Conservation (phyloP, 768 basidiomycete genomes). For the Xerocomellus chrysenteron region DNA sequence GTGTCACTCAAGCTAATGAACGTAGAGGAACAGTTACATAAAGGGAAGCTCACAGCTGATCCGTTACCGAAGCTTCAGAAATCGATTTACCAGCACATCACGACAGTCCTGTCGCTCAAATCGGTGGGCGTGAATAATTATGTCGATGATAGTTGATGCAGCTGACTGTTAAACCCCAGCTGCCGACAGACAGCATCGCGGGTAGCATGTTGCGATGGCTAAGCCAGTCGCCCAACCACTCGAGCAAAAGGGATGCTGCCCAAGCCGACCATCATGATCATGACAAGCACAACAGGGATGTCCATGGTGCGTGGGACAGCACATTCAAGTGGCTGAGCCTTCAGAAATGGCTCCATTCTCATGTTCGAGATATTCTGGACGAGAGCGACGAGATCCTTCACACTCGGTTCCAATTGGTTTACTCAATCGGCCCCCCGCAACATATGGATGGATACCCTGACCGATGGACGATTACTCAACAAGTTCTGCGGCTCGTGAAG, state of each 20-base stretch:
- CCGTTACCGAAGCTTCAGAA: constrained; percentile 12
- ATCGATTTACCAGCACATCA: background rate
- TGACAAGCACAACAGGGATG: background rate
- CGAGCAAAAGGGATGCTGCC: too few relatives aligned
- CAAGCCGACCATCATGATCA: fast-evolving
- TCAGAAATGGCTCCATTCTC: constrained; percentile 14
- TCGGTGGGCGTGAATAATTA: background rate
- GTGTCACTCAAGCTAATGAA: constrained; percentile 47
- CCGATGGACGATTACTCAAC: constrained; percentile 29
- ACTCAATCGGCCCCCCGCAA: constrained; percentile 24
- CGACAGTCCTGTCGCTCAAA: background rate
- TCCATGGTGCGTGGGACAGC: background rate
- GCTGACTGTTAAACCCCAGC: background rate
- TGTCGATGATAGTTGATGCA: background rate
- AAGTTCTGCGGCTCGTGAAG: constrained; percentile 20
- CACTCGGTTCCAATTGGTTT: constrained; percentile 16
- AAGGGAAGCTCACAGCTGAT: background rate
- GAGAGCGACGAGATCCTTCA: constrained; percentile 27
- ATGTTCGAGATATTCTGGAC: constrained; percentile 17
- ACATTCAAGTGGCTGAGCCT: constrained; percentile 9
- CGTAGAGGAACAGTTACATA: constrained; percentile 31
- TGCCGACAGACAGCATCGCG: background rate
- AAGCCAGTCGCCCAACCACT: background rate
- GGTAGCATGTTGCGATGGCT: background rate
- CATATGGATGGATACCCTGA: constrained; percentile 27